Percentiles rank a stretch among this genome's conserved stretches.
Evolutionary conservation across 2,329 filamentous ascomycete genomes (phyloP).

Genomic region (Penicillium sp.): DNA sequence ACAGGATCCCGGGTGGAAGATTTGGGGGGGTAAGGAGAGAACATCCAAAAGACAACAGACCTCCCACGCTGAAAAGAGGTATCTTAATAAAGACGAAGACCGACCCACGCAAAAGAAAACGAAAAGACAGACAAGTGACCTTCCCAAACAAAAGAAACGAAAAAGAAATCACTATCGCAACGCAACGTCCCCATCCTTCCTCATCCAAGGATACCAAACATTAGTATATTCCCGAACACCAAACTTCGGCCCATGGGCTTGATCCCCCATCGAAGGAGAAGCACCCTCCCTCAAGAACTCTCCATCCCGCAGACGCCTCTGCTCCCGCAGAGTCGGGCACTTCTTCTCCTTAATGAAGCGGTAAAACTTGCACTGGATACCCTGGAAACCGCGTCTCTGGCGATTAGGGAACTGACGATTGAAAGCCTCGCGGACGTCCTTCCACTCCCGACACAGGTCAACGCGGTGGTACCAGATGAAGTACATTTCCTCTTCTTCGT

Average conservation of each 20-base stretch:
- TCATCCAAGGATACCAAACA: constrained; percentile 40
- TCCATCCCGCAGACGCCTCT: constrained; percentile 34
- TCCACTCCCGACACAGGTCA: constrained; percentile 41
- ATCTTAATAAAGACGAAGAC: constrained; percentile 12
- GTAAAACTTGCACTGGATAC: constrained; percentile 45
- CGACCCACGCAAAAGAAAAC: constrained; percentile 5
- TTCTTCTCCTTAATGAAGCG: constrained; percentile 41
- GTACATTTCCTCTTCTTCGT: constrained; percentile 41
- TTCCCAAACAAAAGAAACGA: background rate
- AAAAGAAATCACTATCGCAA: background rate
- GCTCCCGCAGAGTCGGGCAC: constrained; percentile 39
- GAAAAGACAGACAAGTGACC: constrained; percentile 11
- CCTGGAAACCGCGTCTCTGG: constrained; percentile 36
- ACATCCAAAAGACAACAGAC: constrained; percentile 4
- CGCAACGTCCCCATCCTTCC: constrained; percentile 14
- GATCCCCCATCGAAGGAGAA: constrained; percentile 14
- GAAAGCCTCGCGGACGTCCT: constrained; percentile 38
- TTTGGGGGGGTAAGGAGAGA: background rate
- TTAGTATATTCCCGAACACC: constrained; percentile 27
- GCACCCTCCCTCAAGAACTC: constrained; percentile 31
- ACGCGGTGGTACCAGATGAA: constrained; percentile 46
- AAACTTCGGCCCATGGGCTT: constrained; percentile 3
- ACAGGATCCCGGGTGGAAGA: constrained; percentile 2
- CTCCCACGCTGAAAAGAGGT: constrained; percentile 14
- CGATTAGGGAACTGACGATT: constrained; percentile 37